Base-by-base conservation (phyloP, 2,329 filamentous ascomycete species). In the Alternaria panax region DNA sequence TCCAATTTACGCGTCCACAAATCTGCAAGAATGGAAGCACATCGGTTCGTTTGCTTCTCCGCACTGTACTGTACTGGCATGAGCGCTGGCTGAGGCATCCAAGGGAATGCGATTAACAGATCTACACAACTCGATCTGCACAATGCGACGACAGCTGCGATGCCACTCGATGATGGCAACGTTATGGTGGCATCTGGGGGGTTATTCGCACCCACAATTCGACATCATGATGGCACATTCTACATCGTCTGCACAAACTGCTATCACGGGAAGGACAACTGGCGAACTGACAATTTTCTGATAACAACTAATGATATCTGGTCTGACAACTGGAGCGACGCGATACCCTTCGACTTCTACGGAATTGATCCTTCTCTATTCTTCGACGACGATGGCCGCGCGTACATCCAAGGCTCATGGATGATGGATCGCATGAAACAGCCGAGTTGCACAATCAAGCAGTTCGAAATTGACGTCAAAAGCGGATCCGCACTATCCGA, bases 1-100 rank as follows among this genome's bases (percentile, higher is more conserved):
- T 4, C 83, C 83, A 0, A 76, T 85, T 32, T 80, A 85, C 61
- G 81, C 81, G 3, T 83, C 80, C 11, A 78, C 75, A 47, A 82
- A 85, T 62, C 65, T 86, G 3, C 58, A 79, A n/a, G 79, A 82
- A 57, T 86, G 83, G 83, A 82, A 80, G 53, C 75, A 80, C 14
- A 59, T 52, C 3, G 51, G 59, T 53, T 54, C 40, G 38, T 54
- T 45, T 20, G 4, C 24, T 18, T 32, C 38, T 27, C 2, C 40
- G 30, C 27, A 34, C 45, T 12, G 18, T 27, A 11, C 20, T 3
- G 3, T 27, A 11, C 20, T 3, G 3, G 30, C 16, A 32, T 47
- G 28, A 14, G 28, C 45, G 6, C 14, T 30, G 45, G 45, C 45
- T 34, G 45, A 47, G 30, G 45, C 28, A 22, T 34, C 30, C 28